Base-by-base conservation (phyloP, 441 rosid species). In the Populus hybrid region DNA sequence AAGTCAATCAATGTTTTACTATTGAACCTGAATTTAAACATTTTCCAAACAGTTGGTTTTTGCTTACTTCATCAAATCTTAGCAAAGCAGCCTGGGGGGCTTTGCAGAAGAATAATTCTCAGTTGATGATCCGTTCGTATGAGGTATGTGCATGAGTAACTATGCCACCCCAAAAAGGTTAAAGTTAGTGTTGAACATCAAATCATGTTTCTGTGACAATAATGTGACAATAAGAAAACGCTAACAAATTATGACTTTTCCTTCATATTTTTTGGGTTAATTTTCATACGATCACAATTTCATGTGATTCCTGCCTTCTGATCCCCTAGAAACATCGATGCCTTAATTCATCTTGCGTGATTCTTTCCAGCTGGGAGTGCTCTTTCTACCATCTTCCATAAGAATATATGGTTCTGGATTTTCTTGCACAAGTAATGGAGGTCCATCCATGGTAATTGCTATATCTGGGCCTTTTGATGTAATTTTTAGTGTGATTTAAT, bases 71-170 rank as follows among this genome's bases (percentile, higher is more conserved):
- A 24, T 81, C 98, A 72, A 94, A 95, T 81, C 98, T 95, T 71
- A 94, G 99, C 87, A 94, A 94, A 89, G 97, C 98, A 69, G 97
- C 99, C 26, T 94, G 98, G 99, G 99, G 98, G 77, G 91, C 97
- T 77, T 89, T 94, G 71, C 98, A 95, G 84, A 95, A 94, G 86
- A 95, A 91, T 79, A 90, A 90, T 80, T 90, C 98, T 63, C 99
- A 94, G 84, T 83, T 95, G 83, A 95, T 94, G 99, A 88, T 92
- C 73, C 94, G 98, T 81, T 94, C 99, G 65, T 95, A 92, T 10
- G 98, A 95, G 97, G 99, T 92, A 86, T 69, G 69, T 69, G 50
- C 69, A 46, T 9, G 16, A 35, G 32, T 59, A 7, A 24, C 42
- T 5, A 8, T 28, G 5, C 21, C 35, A 16, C 32, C 20, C 32